Evolutionary conservation across 495 filamentous ascomycete genomes (phyloP).

Genomic region (Lindgomyces ingoldianus): DNA sequence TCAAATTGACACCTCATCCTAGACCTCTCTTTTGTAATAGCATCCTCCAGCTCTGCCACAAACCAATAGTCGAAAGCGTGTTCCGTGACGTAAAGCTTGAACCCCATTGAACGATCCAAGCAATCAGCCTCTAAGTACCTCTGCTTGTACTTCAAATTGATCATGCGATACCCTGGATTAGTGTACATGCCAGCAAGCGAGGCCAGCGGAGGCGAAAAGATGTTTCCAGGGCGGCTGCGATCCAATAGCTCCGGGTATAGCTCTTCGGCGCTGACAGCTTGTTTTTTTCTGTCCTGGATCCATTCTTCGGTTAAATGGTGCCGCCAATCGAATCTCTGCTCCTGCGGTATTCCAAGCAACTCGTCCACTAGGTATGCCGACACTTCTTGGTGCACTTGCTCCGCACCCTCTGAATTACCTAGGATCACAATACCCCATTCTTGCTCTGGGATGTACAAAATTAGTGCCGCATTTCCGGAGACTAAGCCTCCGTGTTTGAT

Average conservation of each 20-base stretch:
- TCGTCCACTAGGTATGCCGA: neutral
- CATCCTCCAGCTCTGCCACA: neutral
- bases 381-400: neutral
- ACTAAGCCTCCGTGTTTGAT: neutral
- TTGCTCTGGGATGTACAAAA: neutral
- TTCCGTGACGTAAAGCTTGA: neutral
- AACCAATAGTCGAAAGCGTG: neutral
- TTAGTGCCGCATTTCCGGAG: neutral
- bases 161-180: neutral
- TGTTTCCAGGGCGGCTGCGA: neutral
- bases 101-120: neutral
- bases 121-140: neutral
- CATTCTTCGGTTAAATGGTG: neutral
- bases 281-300: neutral
- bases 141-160: neutral
- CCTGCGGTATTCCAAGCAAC: neutral
- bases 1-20: neutral
- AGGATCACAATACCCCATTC: conserved; percentile 7
- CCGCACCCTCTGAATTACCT: neutral
- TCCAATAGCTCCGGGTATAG: neutral
- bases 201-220: neutral
- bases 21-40: neutral
- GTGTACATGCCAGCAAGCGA: neutral
- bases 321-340: neutral
- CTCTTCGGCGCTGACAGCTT: too few relatives aligned